These are phyloP conservation scores for Dactylellina sp. DNA, from an alignment of 2,329 filamentous ascomycete genomes.

Conservation along the genomic window DNA sequence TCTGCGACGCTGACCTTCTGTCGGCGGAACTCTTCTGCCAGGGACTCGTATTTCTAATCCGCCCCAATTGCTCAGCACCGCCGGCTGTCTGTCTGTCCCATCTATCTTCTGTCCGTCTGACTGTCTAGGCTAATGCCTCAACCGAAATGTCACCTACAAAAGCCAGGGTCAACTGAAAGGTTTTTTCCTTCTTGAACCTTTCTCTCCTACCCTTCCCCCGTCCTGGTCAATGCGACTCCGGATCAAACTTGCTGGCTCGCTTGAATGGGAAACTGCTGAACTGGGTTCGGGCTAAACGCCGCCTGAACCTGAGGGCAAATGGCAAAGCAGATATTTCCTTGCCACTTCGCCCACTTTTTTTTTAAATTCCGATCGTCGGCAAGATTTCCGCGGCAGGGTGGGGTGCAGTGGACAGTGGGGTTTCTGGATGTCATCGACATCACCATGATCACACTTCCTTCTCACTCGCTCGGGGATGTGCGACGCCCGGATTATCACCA, in stretches of 20 bases:
- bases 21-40: conserved; percentile 46
- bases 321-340: neutral
- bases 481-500: too few species aligned
- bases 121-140: neutral
- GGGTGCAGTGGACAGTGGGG: too few species aligned
- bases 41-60: conserved; percentile 49
- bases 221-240: conserved; percentile 1
- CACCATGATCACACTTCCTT: neutral
- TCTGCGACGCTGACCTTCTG: neutral
- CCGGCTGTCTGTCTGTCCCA: conserved; percentile 8
- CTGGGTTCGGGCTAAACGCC: too few species aligned
- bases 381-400: neutral
- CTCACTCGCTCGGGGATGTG: too few species aligned
- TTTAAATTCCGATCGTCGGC: conserved; percentile 1
- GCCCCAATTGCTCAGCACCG: conserved; percentile 5
- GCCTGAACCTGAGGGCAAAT: too few species aligned
- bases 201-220: too few species aligned
- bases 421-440: neutral
- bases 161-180: too few species aligned
- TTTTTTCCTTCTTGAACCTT: too few species aligned
- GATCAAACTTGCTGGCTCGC: conserved; percentile 18
- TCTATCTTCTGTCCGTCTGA: neutral
- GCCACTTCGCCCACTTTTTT: neutral
- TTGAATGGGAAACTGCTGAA: conserved; percentile 4
- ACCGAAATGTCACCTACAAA: conserved; percentile 45